Percentiles rank a stretch among this genome's conserved stretches.
phyloP scores from a whole-genome alignment of 768 basidiomycete species.

The Suillus occidentalis region DNA sequence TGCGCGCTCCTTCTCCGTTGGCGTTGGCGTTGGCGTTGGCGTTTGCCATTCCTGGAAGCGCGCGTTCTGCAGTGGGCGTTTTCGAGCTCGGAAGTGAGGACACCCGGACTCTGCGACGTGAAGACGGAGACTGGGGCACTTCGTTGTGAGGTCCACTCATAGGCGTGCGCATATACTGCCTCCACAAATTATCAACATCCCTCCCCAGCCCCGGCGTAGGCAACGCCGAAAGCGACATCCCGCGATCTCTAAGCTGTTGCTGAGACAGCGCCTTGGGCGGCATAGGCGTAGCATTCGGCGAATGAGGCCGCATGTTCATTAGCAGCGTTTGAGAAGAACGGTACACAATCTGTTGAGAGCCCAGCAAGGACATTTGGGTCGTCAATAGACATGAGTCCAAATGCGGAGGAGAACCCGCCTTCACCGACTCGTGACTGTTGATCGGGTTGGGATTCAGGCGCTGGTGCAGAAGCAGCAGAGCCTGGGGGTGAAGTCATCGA shows the following conservation, averaged over 20 bases:
- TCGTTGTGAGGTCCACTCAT: conserved; percentile 35
- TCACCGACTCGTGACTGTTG: conserved; percentile 25
- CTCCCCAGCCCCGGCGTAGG: conserved; percentile 34
- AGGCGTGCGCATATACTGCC: conserved; percentile 70
- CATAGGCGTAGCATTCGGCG: conserved; percentile 53
- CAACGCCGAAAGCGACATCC: conserved; percentile 25
- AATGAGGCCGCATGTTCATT: conserved; percentile 30
- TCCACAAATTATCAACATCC: conserved; percentile 65
- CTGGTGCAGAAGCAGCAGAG: no score
- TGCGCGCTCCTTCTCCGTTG: conserved; percentile 33
- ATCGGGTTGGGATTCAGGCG: conserved; percentile 7
- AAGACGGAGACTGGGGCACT: conserved; percentile 22
- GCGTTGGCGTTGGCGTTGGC: conserved; percentile 16
- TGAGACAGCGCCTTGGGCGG: conserved; percentile 29
- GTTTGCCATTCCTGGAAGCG: conserved; percentile 17
- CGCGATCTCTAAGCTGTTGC: conserved; percentile 22
- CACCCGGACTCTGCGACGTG: conserved; percentile 51
- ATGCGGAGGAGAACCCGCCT: conserved; percentile 57
- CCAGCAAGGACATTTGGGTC: conserved; percentile 69
- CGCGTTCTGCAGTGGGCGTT: conserved; percentile 50
- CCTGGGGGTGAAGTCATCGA: conserved; percentile 15
- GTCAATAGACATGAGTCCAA: conserved; percentile 76
- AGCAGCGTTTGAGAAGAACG: conserved; percentile 55
- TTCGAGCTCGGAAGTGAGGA: conserved; percentile 68
- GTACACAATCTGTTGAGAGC: conserved; percentile 53